A percentile compares a stretch with the other conserved stretches of the same genome.
phyloP scores from a whole-genome alignment of 2,329 filamentous ascomycete genomes.

The Paracoccidioides brasiliensis region DNA sequence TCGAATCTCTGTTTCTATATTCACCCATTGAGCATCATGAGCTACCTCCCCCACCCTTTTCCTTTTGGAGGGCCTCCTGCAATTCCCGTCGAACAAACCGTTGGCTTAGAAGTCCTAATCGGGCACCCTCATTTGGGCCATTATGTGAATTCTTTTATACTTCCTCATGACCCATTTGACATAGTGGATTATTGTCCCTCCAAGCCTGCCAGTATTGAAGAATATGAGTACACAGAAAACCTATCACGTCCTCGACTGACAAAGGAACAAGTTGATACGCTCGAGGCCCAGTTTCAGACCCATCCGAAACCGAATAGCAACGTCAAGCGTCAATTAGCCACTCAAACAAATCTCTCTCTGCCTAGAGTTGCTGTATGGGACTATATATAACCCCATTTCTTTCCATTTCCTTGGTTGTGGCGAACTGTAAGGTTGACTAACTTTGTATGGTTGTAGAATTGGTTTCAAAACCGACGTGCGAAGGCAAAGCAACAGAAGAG shows the following conservation, averaged over 20 bases:
- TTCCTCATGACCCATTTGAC: conserved; percentile 28
- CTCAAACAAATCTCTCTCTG: conserved; percentile 36
- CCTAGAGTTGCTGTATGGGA: conserved; percentile 37
- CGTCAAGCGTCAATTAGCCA: conserved; percentile 36
- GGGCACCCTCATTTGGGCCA: conserved; percentile 26
- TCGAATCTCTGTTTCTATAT: conserved; percentile 6
- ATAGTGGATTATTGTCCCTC: conserved; percentile 29
- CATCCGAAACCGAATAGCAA: conserved; percentile 40
- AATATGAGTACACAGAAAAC: conserved; percentile 36
- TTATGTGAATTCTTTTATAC: conserved; percentile 27
- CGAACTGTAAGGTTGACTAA: background rate
- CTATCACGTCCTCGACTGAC: conserved; percentile 37
- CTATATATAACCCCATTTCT: background rate
- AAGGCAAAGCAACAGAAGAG: conserved; percentile 40
- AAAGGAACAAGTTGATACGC: conserved; percentile 38
- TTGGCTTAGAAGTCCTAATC: conserved; percentile 25
- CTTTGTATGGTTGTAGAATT: conserved; percentile 27
- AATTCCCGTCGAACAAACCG: conserved; percentile 25
- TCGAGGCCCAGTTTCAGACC: conserved; percentile 38
- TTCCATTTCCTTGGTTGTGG: background rate
- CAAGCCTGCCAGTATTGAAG: conserved; percentile 26
- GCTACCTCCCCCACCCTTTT: conserved; percentile 28
- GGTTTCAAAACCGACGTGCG: conserved; percentile 41
- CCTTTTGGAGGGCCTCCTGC: conserved; percentile 22
- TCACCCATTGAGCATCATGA: conserved; percentile 18